Base-by-base conservation (phyloP, 2,329 filamentous ascomycete genomes). In the Microdochium bolleyi region DNA sequence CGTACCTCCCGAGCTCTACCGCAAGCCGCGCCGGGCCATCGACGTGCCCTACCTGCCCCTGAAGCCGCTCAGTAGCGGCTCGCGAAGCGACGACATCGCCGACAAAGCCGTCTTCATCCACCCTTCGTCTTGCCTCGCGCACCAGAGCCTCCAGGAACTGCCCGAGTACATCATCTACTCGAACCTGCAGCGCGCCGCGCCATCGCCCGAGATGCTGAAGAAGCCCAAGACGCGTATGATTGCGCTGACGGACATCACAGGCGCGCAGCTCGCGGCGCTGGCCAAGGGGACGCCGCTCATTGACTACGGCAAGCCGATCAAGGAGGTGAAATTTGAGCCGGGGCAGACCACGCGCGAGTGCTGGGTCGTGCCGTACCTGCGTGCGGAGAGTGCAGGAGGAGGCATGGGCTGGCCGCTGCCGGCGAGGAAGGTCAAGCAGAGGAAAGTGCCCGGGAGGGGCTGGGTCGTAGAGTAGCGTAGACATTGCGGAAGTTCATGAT, bases 31-130 rank as follows among this genome's bases (percentile, higher is more conserved):
- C 50, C 83, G 91, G n/a, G 88, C 92, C 1, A 95, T 94, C 58
- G 91, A 97, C 60, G 88, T 97, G 2, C 88, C 92, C 0, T 99
- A 97, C 65, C 69, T 95, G 7, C 91, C 94, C 0, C 83, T 99
- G 3, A 83, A 92, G 59, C 85, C 90, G 0, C 75, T 89, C 55
- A 66, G 82, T 46, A 63, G 75, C 21, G 65, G 68, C 1, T 63
- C 65, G 13, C 62, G 64, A 21, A 61, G 63, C n/a, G 63, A 64
- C 54, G 69, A 76, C 50, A 54, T 67, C 61, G 63, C 77, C 27
- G 83, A 88, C 51, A 78, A 79, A 52, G 84, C 85, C 30, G 90
- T 96, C 2, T 97, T 88, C 65, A 82, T 97, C 48, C 94, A 97
- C 66, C 91, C 94, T 0, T 82, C 87, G 0, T 96, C 91, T 1